Evolutionary conservation across 2,329 filamentous ascomycete genomes (phyloP).

Genomic region (Neofusicoccum sp.): DNA sequence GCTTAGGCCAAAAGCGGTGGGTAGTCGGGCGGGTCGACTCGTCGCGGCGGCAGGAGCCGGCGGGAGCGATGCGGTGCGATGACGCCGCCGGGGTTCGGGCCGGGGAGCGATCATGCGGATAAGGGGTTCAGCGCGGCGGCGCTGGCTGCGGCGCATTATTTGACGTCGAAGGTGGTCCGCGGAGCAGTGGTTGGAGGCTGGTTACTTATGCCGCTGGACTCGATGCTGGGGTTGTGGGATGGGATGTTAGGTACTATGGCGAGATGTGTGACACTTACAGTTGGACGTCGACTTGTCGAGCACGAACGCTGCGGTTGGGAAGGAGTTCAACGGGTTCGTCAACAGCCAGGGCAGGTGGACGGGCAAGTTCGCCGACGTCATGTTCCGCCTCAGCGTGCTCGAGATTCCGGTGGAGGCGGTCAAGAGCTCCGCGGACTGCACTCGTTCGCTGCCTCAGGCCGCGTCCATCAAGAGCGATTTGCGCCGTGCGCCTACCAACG

Average conservation of each 20-base stretch:
- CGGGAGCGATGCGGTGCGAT: slow-evolving; percentile 38
- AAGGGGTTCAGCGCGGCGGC: slow-evolving; percentile 55
- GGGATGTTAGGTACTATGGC: slow-evolving; percentile 53
- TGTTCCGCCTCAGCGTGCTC: not conserved
- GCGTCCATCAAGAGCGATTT: slow-evolving; percentile 1
- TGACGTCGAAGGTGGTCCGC: slow-evolving; percentile 35
- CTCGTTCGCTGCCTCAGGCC: not conserved
- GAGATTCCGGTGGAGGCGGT: not conserved
- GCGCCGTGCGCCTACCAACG: not conserved
- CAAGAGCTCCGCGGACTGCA: slow-evolving; percentile 11
- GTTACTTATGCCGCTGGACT: slow-evolving; percentile 43
- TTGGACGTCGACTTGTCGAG: slow-evolving; percentile 22
- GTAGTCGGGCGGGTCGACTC: slow-evolving; percentile 50
- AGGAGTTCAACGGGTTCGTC: slow-evolving; percentile 21
- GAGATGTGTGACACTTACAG: slow-evolving; percentile 28
- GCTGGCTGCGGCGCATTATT: slow-evolving; percentile 53
- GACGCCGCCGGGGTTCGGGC: slow-evolving; percentile 33
- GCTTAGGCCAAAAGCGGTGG: too few species aligned
- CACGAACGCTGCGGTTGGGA: slow-evolving; percentile 29
- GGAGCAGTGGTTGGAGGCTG: too few species aligned
- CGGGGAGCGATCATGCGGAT: slow-evolving; percentile 39
- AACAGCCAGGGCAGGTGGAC: slow-evolving; percentile 30
- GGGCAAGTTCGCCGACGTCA: slow-evolving; percentile 30
- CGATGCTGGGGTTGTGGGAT: slow-evolving; percentile 51
- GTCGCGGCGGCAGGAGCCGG: slow-evolving; percentile 24